phyloP scores from a whole-genome alignment of 768 basidiomycete genomes.

The Amanita muscaria region DNA sequence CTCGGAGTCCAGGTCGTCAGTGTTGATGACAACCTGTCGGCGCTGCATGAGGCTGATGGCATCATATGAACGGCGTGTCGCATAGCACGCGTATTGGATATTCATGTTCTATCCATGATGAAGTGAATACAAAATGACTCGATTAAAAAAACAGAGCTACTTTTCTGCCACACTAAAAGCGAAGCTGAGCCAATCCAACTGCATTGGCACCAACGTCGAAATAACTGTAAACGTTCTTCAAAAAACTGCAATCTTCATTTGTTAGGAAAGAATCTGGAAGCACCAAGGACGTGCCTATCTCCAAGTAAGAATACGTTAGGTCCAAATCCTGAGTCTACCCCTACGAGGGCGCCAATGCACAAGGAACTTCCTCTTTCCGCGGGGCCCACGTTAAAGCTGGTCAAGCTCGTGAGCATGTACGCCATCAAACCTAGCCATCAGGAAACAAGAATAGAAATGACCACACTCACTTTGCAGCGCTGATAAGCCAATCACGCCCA shows the following conservation, averaged over 20 bases:
- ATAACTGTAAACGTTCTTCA: not conserved
- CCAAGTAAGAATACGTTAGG: not conserved
- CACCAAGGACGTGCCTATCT: not conserved
- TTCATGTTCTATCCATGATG: too few relatives aligned
- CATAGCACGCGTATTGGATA: too few relatives aligned
- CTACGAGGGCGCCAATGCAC: not conserved
- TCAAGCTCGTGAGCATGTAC: not conserved
- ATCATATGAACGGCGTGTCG: too few relatives aligned
- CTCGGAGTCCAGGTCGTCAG: too few relatives aligned
- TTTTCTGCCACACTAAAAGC: too few relatives aligned
- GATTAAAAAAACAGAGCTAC: too few relatives aligned
- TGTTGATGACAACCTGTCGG: too few relatives aligned
- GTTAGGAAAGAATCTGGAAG: not conserved
- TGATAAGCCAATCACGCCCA: not conserved
- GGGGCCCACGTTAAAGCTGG: not conserved
- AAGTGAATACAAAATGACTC: too few relatives aligned
- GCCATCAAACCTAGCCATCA: too few relatives aligned
- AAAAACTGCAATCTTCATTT: not conserved
- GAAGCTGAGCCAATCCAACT: not conserved
- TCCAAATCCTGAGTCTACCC: not conserved
- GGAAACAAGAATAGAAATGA: too few relatives aligned
- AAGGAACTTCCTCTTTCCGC: not conserved
- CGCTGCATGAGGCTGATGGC: too few relatives aligned
- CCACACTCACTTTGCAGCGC: not conserved
- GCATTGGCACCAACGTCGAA: not conserved